Evolutionary conservation across 192 early-diverging fungal species (phyloP).

Genomic region (Coemansia sp.): DNA sequence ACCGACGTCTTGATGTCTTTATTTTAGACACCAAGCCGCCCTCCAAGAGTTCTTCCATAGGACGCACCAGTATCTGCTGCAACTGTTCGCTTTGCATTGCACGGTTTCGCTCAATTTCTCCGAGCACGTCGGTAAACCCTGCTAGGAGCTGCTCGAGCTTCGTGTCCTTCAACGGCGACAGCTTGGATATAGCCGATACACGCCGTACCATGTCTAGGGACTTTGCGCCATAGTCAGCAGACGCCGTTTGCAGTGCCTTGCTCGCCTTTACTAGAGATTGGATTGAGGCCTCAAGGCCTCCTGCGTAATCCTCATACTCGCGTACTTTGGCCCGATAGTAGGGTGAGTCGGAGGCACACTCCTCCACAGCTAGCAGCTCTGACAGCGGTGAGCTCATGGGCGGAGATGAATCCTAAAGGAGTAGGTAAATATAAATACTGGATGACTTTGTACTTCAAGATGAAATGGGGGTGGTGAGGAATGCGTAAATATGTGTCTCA

Average conservation of each 20-base stretch:
- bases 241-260: conserved; percentile 18
- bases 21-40: conserved; percentile 40
- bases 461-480: not conserved
- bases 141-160: conserved; percentile 16
- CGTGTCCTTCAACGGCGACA: conserved; percentile 17
- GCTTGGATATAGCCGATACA: conserved; percentile 12
- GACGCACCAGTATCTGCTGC: conserved; percentile 63
- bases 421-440: not conserved
- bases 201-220: conserved; percentile 12
- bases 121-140: conserved; percentile 10
- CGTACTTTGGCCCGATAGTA: conserved; percentile 31
- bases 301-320: conserved; percentile 34
- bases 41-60: conserved; percentile 61
- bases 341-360: conserved; percentile 41
- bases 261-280: conserved; percentile 32
- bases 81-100: conserved; percentile 56
- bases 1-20: conserved; percentile 3
- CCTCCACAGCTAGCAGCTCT: conserved; percentile 29
- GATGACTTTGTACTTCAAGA: not conserved
- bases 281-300: conserved; percentile 26
- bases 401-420: not conserved
- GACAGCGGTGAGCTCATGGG: not conserved
- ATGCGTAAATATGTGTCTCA: too few relatives aligned
- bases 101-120: conserved; percentile 43
- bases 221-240: conserved; percentile 15